Evolutionary conservation across 176 grass and related monocot genomes (phyloP), one percentile per base, ranked within the genome.

Genomic region (Triticum monococcum): DNA sequence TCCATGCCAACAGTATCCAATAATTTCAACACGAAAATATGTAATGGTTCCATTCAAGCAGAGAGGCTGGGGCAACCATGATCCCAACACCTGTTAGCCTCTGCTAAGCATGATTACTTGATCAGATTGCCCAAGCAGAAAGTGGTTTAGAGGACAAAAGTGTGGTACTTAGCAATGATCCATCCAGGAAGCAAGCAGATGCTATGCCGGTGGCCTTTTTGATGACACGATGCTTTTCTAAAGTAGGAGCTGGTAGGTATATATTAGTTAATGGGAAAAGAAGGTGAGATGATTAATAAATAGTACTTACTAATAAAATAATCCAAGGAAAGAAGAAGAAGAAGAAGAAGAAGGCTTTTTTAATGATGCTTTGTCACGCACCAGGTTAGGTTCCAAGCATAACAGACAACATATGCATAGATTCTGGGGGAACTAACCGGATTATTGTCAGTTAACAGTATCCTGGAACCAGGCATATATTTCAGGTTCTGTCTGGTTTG

Each of bases 91-190:
- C n/a, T 66, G 20, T n/a, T 63, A 22, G 38, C 69, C 4, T 85
- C 50, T 57, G 31, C 64, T 50, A 36, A 70, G 72, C 50, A 65
- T 84, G 68, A 80, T 87, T 87, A 60, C 50, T 54, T 54, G 74
- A 84, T 67, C 17, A 54, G 50, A 54, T 54, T 68, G 46, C 75
- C 48, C 57, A 28, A 23, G 13, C 17, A 86, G 2, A 20, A 11
- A 75, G 72, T 79, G 61, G 4, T 82, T 83, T 72, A 12, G 24
- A 37, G 46, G 67, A 56, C 59, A 50, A 75, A 38, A 61, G 48
- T 30, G 25, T 30, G 13, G 22, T 87, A 46, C 85, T 87, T 75
- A 20, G 60, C 75, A 77, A 84, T 88, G 61, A 80, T 87, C 85
- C 59, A 68, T 87, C 85, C 73, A 68, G 75, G 81, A 91, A 84